These are phyloP conservation scores for Didymosphaeria variabile DNA, from an alignment of 2,329 filamentous ascomycete species.

Conservation along the genomic window DNA sequence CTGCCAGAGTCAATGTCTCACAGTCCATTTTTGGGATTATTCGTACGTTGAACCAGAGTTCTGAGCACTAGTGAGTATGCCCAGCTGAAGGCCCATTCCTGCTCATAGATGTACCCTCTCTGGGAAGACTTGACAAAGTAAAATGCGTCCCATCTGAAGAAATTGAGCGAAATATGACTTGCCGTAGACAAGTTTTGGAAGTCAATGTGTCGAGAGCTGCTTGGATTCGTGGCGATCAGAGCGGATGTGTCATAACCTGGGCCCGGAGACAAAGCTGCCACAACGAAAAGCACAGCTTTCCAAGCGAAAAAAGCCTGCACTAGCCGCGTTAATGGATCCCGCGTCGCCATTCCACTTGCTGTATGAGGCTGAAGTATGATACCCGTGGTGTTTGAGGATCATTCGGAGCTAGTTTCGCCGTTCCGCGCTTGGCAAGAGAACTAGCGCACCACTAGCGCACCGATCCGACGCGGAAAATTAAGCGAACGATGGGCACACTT, in stretches of 20 bases:
- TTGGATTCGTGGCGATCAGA: slow-evolving; percentile 56
- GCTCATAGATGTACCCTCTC: slow-evolving; percentile 76
- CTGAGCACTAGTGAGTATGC: slow-evolving; percentile 59
- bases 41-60: slow-evolving; percentile 54
- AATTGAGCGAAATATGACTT: slow-evolving; percentile 59
- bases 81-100: slow-evolving; percentile 85
- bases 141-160: slow-evolving; percentile 83
- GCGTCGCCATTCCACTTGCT: slow-evolving; percentile 6
- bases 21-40: slow-evolving; percentile 8
- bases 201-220: slow-evolving; percentile 27
- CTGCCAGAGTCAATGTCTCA: slow-evolving; percentile 31
- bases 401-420: slow-evolving; percentile 27
- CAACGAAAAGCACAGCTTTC: slow-evolving; percentile 72
- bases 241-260: slow-evolving; percentile 82
- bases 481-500: slow-evolving; percentile 24
- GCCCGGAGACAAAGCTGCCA: slow-evolving; percentile 67
- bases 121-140: slow-evolving; percentile 74
- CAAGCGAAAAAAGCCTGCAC: slow-evolving; percentile 64
- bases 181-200: slow-evolving; percentile 26
- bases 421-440: neutral
- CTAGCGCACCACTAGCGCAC: neutral
- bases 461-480: slow-evolving; percentile 27
- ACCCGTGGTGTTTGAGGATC: slow-evolving; percentile 18
- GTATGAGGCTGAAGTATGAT: neutral
- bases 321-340: slow-evolving; percentile 23